Base-by-base conservation (phyloP, 768 basidiomycete genomes). In the Tricholoma furcatifolium region DNA sequence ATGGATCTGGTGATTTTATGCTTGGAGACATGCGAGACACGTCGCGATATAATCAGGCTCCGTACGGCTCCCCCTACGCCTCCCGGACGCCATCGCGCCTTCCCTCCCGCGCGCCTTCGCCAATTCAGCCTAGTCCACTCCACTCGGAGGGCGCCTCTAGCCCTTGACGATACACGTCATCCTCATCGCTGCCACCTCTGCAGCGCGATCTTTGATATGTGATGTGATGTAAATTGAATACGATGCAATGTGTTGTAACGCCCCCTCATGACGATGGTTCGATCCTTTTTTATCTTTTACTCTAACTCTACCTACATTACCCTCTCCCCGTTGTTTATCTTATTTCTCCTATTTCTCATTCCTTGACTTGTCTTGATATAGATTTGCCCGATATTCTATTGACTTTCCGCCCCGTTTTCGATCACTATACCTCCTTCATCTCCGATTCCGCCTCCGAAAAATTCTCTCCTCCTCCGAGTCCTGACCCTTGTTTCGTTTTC, bases 61-160 rank as follows among this genome's bases (percentile, higher is more conserved):
- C 72, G 15, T 76, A 73, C 58, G 74, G 73, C 4, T 74, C 72
- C 18, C 77, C 76, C 40, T 77, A 71, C 53, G 59, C 72, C 6
- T 74, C 74, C 21, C 62, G 70, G 30, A 57, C 62, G 6, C 65
- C 67, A 23, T 70, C 69, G 8, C 59, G 67, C 43, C 58, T 65
- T 30, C 69, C 71, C n/a, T 68, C 70, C 36, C 60, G 70, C 20
- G 65, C 65, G 2, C 65, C 70, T n/a, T 71, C 64, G 30, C 62
- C 66, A 21, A 53, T 59, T 15, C 57, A 55, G 43, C 61, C 60
- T 4, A 62, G 54, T 45, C 58, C 61, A 14, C 34, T 55, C 15
- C 53, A 50, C 32, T 50, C 58, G 34, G 58, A 58, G 36, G 53
- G 50, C 10, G 40, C 21, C 36, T 51, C 44, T 32, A 55, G 50